phyloP scores from a whole-genome alignment of 1,284 basidiomycete species.

The Clitocybe nebularis region DNA sequence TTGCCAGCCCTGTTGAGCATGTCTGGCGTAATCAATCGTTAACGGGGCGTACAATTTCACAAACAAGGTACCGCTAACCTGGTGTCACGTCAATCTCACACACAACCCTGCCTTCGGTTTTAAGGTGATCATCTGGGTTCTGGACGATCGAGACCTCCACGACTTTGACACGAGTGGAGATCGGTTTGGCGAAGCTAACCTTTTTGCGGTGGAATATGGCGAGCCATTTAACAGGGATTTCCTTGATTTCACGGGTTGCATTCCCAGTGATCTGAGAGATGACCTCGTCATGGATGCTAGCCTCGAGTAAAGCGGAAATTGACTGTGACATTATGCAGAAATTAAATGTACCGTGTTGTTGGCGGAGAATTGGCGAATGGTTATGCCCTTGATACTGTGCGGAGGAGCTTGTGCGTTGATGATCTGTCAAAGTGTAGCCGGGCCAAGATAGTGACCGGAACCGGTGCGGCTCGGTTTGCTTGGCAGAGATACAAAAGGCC shows the following conservation, averaged over 20 bases:
- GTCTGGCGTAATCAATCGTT: slow-evolving; percentile 26
- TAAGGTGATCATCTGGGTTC: slow-evolving; percentile 33
- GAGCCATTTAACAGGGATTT: slow-evolving; percentile 32
- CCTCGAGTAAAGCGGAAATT: background rate
- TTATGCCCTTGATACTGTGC: too few species aligned
- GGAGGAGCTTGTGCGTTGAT: too few species aligned
- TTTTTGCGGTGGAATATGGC: slow-evolving; percentile 27
- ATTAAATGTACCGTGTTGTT: too few species aligned
- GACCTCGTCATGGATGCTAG: slow-evolving; percentile 14
- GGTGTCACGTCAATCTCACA: slow-evolving; percentile 41
- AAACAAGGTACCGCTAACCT: slow-evolving; percentile 28
- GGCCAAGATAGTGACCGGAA: too few species aligned
- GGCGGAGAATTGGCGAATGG: too few species aligned
- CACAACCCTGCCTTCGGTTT: slow-evolving; percentile 37
- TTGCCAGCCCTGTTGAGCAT: slow-evolving; percentile 41
- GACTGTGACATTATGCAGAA: slow-evolving; percentile 5
- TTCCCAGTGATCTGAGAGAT: slow-evolving; percentile 29
- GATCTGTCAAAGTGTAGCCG: too few species aligned
- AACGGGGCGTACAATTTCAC: background rate
- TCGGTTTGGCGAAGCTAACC: slow-evolving; percentile 26
- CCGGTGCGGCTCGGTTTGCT: too few species aligned
- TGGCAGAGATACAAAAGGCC: background rate
- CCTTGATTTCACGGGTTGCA: slow-evolving; percentile 31
- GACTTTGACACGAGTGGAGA: slow-evolving; percentile 25
- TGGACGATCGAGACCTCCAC: slow-evolving; percentile 36